Percentiles rank a stretch among this genome's conserved stretches.
Evolutionary conservation across 371 early-diverging fungal species (phyloP).

Genomic region (Batkoa obscura): DNA sequence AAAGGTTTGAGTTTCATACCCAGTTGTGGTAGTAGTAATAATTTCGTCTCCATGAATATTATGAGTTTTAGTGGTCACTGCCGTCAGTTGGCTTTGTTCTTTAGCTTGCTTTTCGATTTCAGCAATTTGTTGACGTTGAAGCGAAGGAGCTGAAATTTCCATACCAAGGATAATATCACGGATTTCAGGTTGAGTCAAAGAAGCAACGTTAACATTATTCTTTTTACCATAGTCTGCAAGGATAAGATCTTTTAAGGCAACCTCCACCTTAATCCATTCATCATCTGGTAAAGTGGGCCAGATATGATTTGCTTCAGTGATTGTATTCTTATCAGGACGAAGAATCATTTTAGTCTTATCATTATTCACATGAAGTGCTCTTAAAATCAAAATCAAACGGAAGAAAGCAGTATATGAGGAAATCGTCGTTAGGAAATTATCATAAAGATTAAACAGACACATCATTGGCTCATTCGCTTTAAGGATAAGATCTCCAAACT

Average conservation of each 20-base stretch:
- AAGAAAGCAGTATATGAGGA: constrained; percentile 96
- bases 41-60: constrained; percentile 98
- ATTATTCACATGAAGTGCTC: constrained; percentile 89
- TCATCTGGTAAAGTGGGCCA: constrained; percentile 92
- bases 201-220: constrained; percentile 94
- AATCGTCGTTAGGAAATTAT: constrained; percentile 88
- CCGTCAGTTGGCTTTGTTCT: constrained; percentile 81
- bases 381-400: constrained; percentile 86
- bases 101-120: constrained; percentile 91
- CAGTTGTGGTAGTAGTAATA: constrained; percentile 91
- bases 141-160: constrained; percentile 94
- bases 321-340: constrained; percentile 78
- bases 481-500: constrained; percentile 93
- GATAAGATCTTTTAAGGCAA: constrained; percentile 90
- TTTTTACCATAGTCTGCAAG: constrained; percentile 96
- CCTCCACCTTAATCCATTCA: constrained; percentile 97
- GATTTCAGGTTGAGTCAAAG: constrained; percentile 90
- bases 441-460: constrained; percentile 76
- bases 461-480: constrained; percentile 96
- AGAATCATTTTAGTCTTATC: constrained; percentile 90
- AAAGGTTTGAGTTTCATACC: constrained; percentile 91
- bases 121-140: constrained; percentile 92
- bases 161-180: constrained; percentile 98
- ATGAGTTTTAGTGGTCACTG: constrained; percentile 87
- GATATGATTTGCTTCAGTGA: constrained; percentile 90